Percentiles rank a stretch among this genome's conserved stretches.
Evolutionary conservation across 2,329 filamentous ascomycete species (phyloP).

Genomic region (Verticillium longisporum): DNA sequence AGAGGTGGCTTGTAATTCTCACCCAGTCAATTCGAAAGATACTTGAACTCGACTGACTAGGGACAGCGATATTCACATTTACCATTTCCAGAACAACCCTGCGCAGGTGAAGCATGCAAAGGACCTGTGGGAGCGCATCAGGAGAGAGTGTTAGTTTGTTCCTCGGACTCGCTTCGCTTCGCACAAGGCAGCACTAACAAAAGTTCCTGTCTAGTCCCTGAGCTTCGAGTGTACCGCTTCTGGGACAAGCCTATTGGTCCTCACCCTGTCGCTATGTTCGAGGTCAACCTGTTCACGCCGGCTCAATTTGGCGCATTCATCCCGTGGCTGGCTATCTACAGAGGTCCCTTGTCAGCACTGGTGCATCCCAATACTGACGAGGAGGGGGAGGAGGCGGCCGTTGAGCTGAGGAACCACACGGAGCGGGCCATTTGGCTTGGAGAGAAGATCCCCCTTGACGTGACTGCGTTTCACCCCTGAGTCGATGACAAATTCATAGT

Average conservation of each 20-base stretch:
- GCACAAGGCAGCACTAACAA: too few relatives aligned
- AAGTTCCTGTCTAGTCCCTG: constrained; percentile 55
- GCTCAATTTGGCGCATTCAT: constrained; percentile 86
- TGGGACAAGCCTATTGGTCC: constrained; percentile 76
- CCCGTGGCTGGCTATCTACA: constrained; percentile 74
- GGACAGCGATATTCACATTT: constrained; percentile 71
- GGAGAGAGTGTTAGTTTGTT: constrained; percentile 61
- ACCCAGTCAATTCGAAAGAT: neutral
- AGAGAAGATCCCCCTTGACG: constrained; percentile 55
- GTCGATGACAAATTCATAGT: neutral
- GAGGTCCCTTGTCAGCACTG: constrained; percentile 71
- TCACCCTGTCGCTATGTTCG: constrained; percentile 83
- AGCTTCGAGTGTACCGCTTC: constrained; percentile 72
- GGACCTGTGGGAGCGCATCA: constrained; percentile 70
- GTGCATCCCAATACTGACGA: constrained; percentile 76
- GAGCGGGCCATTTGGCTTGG: constrained; percentile 71
- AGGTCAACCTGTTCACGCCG: constrained; percentile 82
- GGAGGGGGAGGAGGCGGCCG: constrained; percentile 22
- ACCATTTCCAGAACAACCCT: constrained; percentile 62
- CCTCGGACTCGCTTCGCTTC: neutral
- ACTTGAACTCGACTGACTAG: neutral
- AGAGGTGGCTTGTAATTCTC: constrained; percentile 63
- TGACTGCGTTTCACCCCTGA: constrained; percentile 4
- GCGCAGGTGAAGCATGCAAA: constrained; percentile 60
- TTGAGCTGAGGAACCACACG: constrained; percentile 51